Percentiles rank a stretch among this genome's conserved stretches.
Evolutionary conservation across 2,329 filamentous ascomycete species (phyloP).

Genomic region (Diaporthe longicolla): DNA sequence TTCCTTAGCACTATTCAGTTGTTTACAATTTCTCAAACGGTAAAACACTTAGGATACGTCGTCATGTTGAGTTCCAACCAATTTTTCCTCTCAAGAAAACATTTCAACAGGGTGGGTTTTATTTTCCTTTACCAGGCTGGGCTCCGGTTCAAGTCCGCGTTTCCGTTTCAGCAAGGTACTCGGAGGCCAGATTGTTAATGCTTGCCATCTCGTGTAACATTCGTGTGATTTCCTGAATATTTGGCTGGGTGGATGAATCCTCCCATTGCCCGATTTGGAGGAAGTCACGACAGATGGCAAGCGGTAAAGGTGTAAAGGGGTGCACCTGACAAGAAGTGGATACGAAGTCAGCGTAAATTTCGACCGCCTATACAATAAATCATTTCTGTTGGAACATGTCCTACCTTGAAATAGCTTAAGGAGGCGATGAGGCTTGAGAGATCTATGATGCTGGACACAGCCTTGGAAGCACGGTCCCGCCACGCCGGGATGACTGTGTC

Average conservation of each 20-base stretch:
- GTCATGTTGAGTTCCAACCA: too few species aligned
- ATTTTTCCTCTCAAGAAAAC: background rate
- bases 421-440: constrained; percentile 2
- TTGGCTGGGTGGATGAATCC: background rate
- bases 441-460: background rate
- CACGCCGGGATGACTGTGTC: background rate
- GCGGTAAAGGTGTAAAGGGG: background rate
- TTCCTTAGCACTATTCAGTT: too few species aligned
- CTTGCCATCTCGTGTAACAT: constrained; percentile 6
- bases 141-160: background rate
- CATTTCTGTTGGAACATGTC: background rate
- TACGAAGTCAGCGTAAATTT: background rate
- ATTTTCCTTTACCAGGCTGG: background rate
- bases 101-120: background rate
- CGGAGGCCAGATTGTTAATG: background rate
- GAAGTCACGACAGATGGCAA: constrained; percentile 2
- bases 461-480: constrained; percentile 4
- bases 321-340: background rate
- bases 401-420: constrained; percentile 3
- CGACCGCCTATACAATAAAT: background rate
- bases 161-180: background rate
- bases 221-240: background rate
- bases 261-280: background rate
- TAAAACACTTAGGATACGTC: too few species aligned
- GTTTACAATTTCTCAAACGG: too few species aligned